Conservation (phyloP, 331 rosid species). For the Rosa hybrid region DNA sequence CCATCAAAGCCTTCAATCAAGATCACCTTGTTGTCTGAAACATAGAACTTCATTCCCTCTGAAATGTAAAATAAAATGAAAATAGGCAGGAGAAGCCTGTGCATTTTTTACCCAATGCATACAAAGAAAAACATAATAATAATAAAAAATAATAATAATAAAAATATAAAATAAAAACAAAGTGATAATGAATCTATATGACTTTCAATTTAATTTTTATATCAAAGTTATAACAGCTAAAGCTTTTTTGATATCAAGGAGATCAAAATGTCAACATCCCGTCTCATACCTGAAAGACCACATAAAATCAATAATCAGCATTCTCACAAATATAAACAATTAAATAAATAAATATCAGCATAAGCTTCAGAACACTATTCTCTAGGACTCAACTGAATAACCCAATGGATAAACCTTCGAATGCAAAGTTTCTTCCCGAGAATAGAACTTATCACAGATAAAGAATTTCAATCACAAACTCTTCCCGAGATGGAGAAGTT, state of each 20-base stretch:
- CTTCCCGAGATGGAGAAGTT: background rate
- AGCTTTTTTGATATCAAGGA: constrained; percentile 73
- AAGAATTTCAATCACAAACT: background rate
- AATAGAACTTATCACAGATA: no score
- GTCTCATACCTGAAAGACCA: constrained; percentile 73
- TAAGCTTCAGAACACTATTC: background rate
- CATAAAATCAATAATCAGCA: background rate
- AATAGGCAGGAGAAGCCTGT: background rate
- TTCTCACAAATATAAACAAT: background rate
- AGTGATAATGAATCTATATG: background rate
- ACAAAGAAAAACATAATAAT: no score
- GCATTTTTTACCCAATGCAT: background rate
- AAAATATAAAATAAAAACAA: no score
- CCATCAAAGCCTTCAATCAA: constrained; percentile 88
- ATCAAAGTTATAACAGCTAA: constrained; percentile 54
- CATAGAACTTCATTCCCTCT: no score
- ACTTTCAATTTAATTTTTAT: background rate
- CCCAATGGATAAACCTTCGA: background rate
- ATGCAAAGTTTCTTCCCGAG: no score
- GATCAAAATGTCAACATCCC: constrained; percentile 70
- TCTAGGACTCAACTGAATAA: background rate
- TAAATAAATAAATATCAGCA: background rate
- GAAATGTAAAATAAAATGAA: constrained; percentile 23
- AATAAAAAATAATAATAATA: no score
- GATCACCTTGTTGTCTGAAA: constrained; percentile 83